Evolutionary conservation across 2,329 filamentous ascomycete species (phyloP).

Genomic region (Delphinella strobiligena): DNA sequence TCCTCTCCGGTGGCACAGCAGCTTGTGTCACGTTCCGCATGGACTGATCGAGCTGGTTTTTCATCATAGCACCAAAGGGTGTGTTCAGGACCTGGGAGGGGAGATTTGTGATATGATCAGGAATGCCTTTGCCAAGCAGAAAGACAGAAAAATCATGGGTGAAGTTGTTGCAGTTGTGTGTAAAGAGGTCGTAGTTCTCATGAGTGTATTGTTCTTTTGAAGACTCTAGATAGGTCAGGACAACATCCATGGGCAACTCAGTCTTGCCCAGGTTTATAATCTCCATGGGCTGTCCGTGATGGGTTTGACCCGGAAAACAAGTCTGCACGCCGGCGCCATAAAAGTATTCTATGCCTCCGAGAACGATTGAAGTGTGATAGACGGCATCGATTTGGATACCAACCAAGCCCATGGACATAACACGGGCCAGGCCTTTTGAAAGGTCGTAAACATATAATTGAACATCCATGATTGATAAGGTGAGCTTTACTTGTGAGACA

Average conservation of each 20-base stretch:
- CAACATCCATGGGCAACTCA: conserved; percentile 64
- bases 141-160: conserved; percentile 87
- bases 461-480: conserved; percentile 29
- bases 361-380: conserved; percentile 85
- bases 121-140: conserved; percentile 76
- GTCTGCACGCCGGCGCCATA: conserved; percentile 82
- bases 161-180: conserved; percentile 97
- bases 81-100: conserved; percentile 76
- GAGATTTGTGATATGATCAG: conserved; percentile 72
- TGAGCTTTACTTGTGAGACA: not conserved
- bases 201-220: conserved; percentile 70
- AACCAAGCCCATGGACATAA: conserved; percentile 47
- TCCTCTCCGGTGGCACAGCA: conserved; percentile 29
- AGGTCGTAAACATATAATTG: conserved; percentile 41
- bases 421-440: conserved; percentile 27
- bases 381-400: conserved; percentile 75
- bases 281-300: conserved; percentile 76
- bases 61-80: conserved; percentile 77
- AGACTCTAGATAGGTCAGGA: conserved; percentile 79
- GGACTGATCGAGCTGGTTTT: conserved; percentile 58
- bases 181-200: conserved; percentile 69
- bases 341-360: conserved; percentile 77
- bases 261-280: conserved; percentile 64
- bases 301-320: conserved; percentile 68
- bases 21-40: conserved; percentile 53